phyloP scores from a whole-genome alignment of 202 grass and related monocot genomes.

The Carex arenaria region DNA sequence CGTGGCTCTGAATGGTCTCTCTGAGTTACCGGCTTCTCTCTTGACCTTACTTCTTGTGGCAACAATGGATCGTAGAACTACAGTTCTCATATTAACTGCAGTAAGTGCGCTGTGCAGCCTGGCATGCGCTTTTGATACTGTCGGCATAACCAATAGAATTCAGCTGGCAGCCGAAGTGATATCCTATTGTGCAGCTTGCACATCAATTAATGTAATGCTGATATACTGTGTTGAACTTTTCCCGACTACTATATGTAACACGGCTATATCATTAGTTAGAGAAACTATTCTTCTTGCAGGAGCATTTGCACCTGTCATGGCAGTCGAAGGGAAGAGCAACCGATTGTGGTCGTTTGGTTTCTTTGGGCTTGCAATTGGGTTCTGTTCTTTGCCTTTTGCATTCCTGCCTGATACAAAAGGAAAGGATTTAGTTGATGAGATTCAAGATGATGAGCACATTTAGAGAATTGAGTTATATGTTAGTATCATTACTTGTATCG shows the following conservation, averaged over 20 bases:
- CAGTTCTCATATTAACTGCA: not conserved
- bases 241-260: constrained; percentile 30
- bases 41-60: constrained; percentile 21
- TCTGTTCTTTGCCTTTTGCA: not conserved
- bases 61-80: not conserved
- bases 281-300: constrained; percentile 12
- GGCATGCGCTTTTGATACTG: not conserved
- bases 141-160: not conserved
- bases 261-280: constrained; percentile 27
- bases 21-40: constrained; percentile 21
- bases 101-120: not conserved
- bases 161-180: constrained; percentile 20
- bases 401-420: constrained; percentile 27
- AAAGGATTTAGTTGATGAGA: constrained; percentile 16
- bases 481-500: not conserved
- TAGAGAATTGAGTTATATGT: too few relatives aligned
- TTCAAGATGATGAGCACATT: constrained; percentile 19
- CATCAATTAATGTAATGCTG: constrained; percentile 21
- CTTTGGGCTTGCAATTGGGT: constrained; percentile 19
- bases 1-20: constrained; percentile 25
- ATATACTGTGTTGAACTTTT: constrained; percentile 34
- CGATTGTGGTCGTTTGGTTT: constrained; percentile 22
- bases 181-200: constrained; percentile 28
- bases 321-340: constrained; percentile 11
- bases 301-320: constrained; percentile 18